Conservation (phyloP, 1,139 yeast species). For the Saccharomycopsis hybrid region DNA sequence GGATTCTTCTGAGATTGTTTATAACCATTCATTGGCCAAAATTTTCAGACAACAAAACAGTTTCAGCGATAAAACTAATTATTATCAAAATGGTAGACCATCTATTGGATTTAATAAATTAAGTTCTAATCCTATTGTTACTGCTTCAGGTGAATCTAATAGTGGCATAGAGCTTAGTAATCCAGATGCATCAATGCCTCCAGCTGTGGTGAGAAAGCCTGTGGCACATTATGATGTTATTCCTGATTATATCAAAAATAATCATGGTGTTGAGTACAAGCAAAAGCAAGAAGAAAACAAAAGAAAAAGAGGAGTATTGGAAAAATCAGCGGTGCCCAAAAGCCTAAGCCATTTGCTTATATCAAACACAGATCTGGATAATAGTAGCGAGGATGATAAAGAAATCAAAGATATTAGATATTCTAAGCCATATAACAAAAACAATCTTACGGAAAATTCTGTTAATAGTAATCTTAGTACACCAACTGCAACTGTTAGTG, state of each 20-base stretch:
- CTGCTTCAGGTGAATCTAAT: neutral
- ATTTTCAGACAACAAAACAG: neutral
- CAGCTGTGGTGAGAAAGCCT: constrained; percentile 42
- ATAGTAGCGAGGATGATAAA: too few relatives aligned
- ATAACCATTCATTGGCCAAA: constrained; percentile 21
- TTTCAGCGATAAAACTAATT: too few relatives aligned
- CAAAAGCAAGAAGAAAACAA: constrained; percentile 39
- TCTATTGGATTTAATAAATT: neutral
- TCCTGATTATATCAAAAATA: constrained; percentile 27
- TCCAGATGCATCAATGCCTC: constrained; percentile 38
- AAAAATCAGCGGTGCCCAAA: constrained; percentile 42
- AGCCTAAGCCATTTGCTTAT: constrained; percentile 41
- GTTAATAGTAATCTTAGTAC: too few relatives aligned
- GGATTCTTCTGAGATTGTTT: constrained; percentile 44
- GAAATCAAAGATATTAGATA: neutral
- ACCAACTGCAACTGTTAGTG: too few relatives aligned
- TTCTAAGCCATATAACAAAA: too few relatives aligned
- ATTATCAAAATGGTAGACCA: too few relatives aligned
- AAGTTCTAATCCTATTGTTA: too few relatives aligned
- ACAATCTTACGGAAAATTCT: too few relatives aligned
- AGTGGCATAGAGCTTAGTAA: neutral
- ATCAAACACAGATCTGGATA: constrained; percentile 19
- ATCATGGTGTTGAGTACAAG: constrained; percentile 29
- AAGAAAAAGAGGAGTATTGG: constrained; percentile 40
- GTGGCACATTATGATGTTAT: constrained; percentile 31